These are phyloP conservation scores for Corynespora cassiicola DNA, from an alignment of 2,329 filamentous ascomycete genomes.

Conservation along the genomic window DNA sequence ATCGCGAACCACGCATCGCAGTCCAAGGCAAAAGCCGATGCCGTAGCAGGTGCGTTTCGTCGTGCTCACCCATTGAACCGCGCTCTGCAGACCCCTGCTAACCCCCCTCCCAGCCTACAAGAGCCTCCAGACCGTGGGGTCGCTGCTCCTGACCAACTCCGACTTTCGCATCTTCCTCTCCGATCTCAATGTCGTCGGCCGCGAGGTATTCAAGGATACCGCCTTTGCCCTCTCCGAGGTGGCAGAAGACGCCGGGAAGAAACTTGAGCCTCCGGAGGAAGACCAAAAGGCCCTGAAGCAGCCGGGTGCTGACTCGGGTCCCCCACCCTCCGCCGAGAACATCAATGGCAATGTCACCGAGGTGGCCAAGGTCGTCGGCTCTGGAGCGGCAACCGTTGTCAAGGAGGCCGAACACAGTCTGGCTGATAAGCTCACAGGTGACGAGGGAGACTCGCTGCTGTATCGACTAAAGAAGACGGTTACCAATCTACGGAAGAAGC, in stretches of 20 bases:
- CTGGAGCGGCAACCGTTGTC: conserved; percentile 53
- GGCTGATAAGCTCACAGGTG: conserved; percentile 74
- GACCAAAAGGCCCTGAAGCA: conserved; percentile 63
- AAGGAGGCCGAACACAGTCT: conserved; percentile 72
- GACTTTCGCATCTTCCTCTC: conserved; percentile 88
- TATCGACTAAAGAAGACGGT: conserved; percentile 80
- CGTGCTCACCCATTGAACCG: not conserved
- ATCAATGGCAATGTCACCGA: conserved; percentile 58
- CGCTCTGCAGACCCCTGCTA: conserved; percentile 22
- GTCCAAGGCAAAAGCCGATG: conserved; percentile 73
- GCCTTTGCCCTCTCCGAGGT: conserved; percentile 79
- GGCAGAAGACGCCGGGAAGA: conserved; percentile 75
- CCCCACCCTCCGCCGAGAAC: conserved; percentile 66
- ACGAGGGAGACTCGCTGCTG: conserved; percentile 75
- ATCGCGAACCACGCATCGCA: conserved; percentile 66
- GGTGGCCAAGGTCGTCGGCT: conserved; percentile 52
- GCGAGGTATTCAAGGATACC: conserved; percentile 86
- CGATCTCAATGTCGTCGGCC: conserved; percentile 78
- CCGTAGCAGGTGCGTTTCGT: conserved; percentile 65
- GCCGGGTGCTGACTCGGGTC: conserved; percentile 57
- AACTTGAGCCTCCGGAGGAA: conserved; percentile 71
- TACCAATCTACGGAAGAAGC: conserved; percentile 73
- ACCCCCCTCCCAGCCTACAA: conserved; percentile 81
- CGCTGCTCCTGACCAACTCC: conserved; percentile 84
- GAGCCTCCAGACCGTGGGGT: conserved; percentile 82